Conservation (phyloP, 805 yeast genomes). For the Diddensiella transvaalensis region DNA sequence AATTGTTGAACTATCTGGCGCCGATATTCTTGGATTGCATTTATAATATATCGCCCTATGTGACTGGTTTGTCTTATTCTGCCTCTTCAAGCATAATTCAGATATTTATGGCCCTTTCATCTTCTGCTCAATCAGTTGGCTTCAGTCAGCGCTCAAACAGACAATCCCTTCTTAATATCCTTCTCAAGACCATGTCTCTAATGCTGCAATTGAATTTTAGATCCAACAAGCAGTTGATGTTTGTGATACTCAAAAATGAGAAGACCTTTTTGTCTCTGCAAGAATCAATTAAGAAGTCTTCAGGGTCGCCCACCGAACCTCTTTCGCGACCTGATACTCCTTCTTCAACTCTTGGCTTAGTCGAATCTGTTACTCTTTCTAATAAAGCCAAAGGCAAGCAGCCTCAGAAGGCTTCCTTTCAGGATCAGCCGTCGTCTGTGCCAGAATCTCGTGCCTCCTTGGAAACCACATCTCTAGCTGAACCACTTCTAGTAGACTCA, state of each 20-base stretch:
- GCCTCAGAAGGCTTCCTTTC: slow-evolving; percentile 1
- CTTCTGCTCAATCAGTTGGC: slow-evolving; percentile 15
- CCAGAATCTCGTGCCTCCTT: neutral
- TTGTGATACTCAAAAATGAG: slow-evolving; percentile 26
- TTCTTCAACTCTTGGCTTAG: too few relatives aligned
- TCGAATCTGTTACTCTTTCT: too few relatives aligned
- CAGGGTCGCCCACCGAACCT: neutral
- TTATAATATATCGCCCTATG: slow-evolving; percentile 31
- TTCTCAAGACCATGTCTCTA: slow-evolving; percentile 24
- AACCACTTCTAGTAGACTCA: slow-evolving; percentile 5
- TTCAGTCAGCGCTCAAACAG: slow-evolving; percentile 21
- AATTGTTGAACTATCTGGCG: slow-evolving; percentile 20
- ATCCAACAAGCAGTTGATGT: slow-evolving; percentile 26
- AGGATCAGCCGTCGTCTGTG: neutral
- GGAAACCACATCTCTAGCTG: neutral
- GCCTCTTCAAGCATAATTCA: slow-evolving; percentile 30
- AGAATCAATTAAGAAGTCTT: neutral
- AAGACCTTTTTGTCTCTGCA: slow-evolving; percentile 13
- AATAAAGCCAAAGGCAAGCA: slow-evolving; percentile 12
- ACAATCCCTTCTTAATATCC: slow-evolving; percentile 21
- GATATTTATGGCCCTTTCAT: slow-evolving; percentile 22
- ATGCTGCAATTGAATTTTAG: slow-evolving; percentile 27
- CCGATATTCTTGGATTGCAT: slow-evolving; percentile 30
- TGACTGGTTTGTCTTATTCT: slow-evolving; percentile 27
- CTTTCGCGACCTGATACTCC: neutral